phyloP scores from a whole-genome alignment of 2,329 filamentous ascomycete species.

The Aspergillus latus region DNA sequence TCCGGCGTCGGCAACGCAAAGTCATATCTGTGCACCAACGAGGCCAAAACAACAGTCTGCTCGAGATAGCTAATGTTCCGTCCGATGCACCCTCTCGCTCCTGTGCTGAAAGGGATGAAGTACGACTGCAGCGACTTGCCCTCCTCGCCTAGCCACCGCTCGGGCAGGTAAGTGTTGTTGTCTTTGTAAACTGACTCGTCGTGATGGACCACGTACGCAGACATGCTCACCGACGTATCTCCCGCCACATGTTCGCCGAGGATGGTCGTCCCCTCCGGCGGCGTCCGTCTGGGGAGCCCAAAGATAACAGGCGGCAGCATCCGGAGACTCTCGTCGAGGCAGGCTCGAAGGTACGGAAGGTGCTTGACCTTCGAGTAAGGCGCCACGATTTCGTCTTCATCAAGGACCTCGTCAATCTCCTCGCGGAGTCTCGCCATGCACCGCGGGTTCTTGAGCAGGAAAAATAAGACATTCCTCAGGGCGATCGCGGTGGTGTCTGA shows the following conservation, averaged over 20 bases:
- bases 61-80: conserved; percentile 48
- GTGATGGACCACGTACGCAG: conserved; percentile 38
- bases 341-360: conserved; percentile 54
- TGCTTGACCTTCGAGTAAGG: conserved; percentile 53
- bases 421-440: conserved; percentile 43
- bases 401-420: conserved; percentile 44
- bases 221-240: conserved; percentile 46
- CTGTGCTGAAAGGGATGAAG: conserved; percentile 43
- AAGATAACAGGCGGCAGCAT: conserved; percentile 46
- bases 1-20: neutral
- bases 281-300: conserved; percentile 48
- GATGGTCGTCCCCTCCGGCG: conserved; percentile 45
- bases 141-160: conserved; percentile 45
- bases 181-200: conserved; percentile 40
- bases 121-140: conserved; percentile 40
- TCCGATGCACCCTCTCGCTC: conserved; percentile 44
- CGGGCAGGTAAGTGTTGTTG: conserved; percentile 40
- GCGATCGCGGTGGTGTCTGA: conserved; percentile 54
- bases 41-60: conserved; percentile 51
- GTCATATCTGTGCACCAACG: conserved; percentile 31
- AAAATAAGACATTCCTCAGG: conserved; percentile 54
- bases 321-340: conserved; percentile 52
- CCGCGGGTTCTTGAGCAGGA: conserved; percentile 51
- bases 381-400: conserved; percentile 45
- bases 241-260: conserved; percentile 46